Evolutionary conservation across 2,329 filamentous ascomycete species (phyloP).

Genomic region (Neopestalotiopsis sp.): DNA sequence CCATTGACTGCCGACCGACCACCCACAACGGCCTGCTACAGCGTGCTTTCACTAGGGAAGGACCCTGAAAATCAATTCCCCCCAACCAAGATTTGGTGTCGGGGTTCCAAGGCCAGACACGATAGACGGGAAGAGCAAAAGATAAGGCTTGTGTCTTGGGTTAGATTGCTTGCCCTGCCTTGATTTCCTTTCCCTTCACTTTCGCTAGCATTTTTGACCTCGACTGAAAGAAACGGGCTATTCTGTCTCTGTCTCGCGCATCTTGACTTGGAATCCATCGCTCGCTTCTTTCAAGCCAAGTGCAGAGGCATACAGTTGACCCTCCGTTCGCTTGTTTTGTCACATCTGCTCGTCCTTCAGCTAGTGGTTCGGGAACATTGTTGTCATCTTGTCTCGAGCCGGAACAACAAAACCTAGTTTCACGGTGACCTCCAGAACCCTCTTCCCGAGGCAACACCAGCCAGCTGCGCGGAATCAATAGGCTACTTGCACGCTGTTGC

Average conservation of each 20-base stretch:
- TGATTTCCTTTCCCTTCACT: neutral
- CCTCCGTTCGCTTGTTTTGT: neutral
- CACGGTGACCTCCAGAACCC: too few relatives aligned
- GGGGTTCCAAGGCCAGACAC: neutral
- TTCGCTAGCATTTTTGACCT: neutral
- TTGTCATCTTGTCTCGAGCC: too few relatives aligned
- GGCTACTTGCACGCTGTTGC: too few relatives aligned
- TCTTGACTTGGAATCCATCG: neutral
- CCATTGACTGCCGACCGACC: too few relatives aligned
- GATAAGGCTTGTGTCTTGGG: neutral
- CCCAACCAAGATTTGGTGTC: conserved; percentile 4
- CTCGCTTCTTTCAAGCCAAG: neutral
- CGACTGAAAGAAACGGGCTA: neutral
- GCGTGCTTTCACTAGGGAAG: conserved; percentile 18
- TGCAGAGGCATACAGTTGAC: neutral
- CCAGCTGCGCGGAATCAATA: too few relatives aligned
- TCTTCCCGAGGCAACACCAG: too few relatives aligned
- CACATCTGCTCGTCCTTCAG: neutral
- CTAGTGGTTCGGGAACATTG: neutral
- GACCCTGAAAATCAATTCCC: conserved; percentile 28
- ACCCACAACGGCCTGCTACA: too few relatives aligned
- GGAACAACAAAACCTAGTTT: too few relatives aligned
- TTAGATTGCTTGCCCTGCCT: neutral
- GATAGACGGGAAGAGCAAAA: neutral
- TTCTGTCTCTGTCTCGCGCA: neutral